A percentile compares a stretch with the other conserved stretches of the same genome.
Evolutionary conservation across 2,329 filamentous ascomycete species (phyloP).

Genomic region (Fusarium denticulatum): DNA sequence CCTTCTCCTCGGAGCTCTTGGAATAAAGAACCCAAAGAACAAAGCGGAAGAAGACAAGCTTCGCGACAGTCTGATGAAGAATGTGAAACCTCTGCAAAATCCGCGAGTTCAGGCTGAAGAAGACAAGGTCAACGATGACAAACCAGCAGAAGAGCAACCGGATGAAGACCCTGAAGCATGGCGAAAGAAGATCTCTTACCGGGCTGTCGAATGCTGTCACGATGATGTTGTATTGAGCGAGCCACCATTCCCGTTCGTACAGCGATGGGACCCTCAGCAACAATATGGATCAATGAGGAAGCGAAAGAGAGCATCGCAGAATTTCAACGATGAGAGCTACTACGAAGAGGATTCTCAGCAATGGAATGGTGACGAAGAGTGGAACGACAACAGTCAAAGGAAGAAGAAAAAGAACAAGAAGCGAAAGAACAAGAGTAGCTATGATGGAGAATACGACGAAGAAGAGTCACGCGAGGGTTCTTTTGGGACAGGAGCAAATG

Average conservation of each 20-base stretch:
- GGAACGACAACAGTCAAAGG: constrained; percentile 50
- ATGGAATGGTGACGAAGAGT: constrained; percentile 43
- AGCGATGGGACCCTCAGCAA: constrained; percentile 87
- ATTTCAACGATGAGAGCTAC: constrained; percentile 43
- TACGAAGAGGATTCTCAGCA: constrained; percentile 42
- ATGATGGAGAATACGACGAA: constrained; percentile 21
- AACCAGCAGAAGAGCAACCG: constrained; percentile 13
- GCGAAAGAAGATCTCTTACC: constrained; percentile 77
- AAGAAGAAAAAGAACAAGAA: constrained; percentile 53
- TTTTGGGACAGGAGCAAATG: constrained; percentile 10
- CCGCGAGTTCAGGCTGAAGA: constrained; percentile 44
- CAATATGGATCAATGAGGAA: constrained; percentile 55
- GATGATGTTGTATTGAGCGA: constrained; percentile 73
- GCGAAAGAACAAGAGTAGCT: constrained; percentile 45
- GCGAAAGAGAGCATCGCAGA: constrained; percentile 59
- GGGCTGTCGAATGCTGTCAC: constrained; percentile 86
- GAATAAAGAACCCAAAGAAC: constrained; percentile 73
- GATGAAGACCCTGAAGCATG: constrained; percentile 70
- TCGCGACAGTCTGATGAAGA: constrained; percentile 67
- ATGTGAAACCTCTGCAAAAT: constrained; percentile 56
- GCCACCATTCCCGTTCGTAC: constrained; percentile 89
- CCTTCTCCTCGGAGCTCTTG: constrained; percentile 77
- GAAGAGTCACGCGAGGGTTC: constrained; percentile 6
- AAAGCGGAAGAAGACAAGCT: constrained; percentile 74
- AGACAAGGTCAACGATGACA: constrained; percentile 6